phyloP scores from a whole-genome alignment of 2,329 filamentous ascomycete genomes.

The Xylaria sp. region DNA sequence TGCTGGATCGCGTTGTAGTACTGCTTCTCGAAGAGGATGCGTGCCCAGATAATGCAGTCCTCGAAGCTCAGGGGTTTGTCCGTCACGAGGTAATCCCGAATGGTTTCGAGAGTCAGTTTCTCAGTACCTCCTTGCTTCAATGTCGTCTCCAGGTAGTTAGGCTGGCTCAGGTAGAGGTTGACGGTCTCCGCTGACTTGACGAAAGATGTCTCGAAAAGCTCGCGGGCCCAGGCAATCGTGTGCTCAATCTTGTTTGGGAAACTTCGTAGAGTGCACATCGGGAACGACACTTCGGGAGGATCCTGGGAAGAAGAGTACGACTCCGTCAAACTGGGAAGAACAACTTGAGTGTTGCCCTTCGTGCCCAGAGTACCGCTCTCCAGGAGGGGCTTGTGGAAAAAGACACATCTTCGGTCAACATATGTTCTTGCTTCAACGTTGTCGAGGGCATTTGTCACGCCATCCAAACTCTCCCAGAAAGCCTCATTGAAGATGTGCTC shows the following conservation, averaged over 20 bases:
- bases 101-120: conserved; percentile 84
- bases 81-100: conserved; percentile 84
- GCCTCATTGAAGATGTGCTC: conserved; percentile 91
- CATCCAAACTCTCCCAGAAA: conserved; percentile 84
- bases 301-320: conserved; percentile 97
- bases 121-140: conserved; percentile 93
- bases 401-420: conserved; percentile 91
- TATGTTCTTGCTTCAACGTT: conserved; percentile 97
- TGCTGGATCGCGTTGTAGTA: conserved; percentile 97
- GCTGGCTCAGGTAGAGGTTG: conserved; percentile 87
- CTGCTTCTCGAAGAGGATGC: conserved; percentile 89
- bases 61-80: conserved; percentile 90
- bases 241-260: conserved; percentile 99
- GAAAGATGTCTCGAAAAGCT: conserved; percentile 90
- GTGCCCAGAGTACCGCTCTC: conserved; percentile 98
- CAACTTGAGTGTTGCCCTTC: conserved; percentile 96
- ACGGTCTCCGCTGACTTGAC: conserved; percentile 90
- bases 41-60: conserved; percentile 94
- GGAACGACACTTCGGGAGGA: conserved; percentile 96
- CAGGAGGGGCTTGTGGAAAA: conserved; percentile 94
- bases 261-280: conserved; percentile 94
- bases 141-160: conserved; percentile 81
- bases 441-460: conserved; percentile 94
- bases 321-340: conserved; percentile 85
- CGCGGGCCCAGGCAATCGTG: conserved; percentile 96